Conservation (phyloP, 768 basidiomycete species). For the Lepiota subincarnata region DNA sequence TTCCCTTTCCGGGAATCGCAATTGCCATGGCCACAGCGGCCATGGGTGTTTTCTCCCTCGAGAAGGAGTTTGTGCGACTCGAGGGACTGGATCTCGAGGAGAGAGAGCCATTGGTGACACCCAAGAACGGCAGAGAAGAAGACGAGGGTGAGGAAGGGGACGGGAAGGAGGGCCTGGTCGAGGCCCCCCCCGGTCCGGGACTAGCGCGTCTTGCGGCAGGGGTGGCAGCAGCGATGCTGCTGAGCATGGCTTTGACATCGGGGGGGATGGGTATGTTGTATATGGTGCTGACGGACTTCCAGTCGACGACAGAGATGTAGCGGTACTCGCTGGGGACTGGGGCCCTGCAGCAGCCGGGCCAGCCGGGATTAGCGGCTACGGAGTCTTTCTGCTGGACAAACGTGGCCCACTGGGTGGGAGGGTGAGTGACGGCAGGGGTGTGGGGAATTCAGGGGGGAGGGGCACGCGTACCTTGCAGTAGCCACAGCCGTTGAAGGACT, state of each 20-base stretch:
- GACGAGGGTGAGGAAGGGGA: background rate
- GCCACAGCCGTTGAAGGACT: slow-evolving; percentile 82
- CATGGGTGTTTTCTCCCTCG: background rate
- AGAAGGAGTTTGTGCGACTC: slow-evolving; percentile 4
- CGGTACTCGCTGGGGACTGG: slow-evolving; percentile 57
- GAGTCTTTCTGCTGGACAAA: slow-evolving; percentile 43
- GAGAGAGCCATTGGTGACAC: background rate
- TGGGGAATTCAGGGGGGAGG: slow-evolving; percentile 5
- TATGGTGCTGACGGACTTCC: slow-evolving; percentile 74
- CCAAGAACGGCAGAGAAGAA: background rate
- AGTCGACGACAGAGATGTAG: slow-evolving; percentile 68
- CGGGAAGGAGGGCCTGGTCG: slow-evolving; percentile 16
- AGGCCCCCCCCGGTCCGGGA: slow-evolving; percentile 26
- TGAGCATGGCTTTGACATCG: slow-evolving; percentile 66
- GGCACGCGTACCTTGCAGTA: slow-evolving; percentile 72
- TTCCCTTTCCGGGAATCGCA: slow-evolving; percentile 3
- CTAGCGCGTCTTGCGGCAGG: slow-evolving; percentile 24
- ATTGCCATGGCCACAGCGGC: background rate
- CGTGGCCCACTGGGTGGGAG: slow-evolving; percentile 63
- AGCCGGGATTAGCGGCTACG: slow-evolving; percentile 68
- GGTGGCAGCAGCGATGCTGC: slow-evolving; percentile 39
- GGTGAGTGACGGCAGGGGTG: slow-evolving; percentile 21
- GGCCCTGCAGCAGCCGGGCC: slow-evolving; percentile 88
- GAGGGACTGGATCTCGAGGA: background rate
- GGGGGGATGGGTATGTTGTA: slow-evolving; percentile 71